phyloP scores from a whole-genome alignment of 768 basidiomycete species.

The Mycena galericulata region DNA sequence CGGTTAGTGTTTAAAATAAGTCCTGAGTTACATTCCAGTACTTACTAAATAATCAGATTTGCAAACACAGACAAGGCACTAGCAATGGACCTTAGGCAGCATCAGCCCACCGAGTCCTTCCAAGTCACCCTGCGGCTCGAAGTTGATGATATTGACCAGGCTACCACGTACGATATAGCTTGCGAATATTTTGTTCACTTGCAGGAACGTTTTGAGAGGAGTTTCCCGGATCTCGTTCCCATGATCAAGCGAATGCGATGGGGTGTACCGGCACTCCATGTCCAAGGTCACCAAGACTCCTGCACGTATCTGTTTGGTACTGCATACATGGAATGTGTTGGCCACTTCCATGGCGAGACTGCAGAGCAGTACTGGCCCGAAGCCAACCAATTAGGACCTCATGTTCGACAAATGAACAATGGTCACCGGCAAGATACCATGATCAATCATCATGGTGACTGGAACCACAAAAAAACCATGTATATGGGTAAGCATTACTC shows the following conservation, averaged over 20 bases:
- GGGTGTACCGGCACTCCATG: too few species aligned
- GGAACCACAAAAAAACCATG: neutral
- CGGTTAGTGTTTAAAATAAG: too few species aligned
- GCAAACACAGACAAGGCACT: neutral
- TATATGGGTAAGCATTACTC: neutral
- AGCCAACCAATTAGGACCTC: neutral
- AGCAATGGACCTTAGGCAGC: too few species aligned
- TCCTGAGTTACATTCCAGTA: too few species aligned
- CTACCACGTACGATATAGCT: neutral
- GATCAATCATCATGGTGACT: neutral
- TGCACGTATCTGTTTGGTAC: neutral
- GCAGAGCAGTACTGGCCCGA: neutral
- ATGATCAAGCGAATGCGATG: neutral
- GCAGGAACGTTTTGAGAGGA: neutral
- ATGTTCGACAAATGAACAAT: neutral
- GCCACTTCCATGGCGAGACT: neutral
- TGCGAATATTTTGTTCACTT: neutral
- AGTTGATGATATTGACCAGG: neutral
- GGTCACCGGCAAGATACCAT: constrained; percentile 1
- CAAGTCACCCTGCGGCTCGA: too few species aligned
- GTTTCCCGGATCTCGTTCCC: neutral
- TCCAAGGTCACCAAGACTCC: neutral
- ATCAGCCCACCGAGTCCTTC: too few species aligned
- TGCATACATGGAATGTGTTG: neutral
- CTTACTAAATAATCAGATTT: too few species aligned